phyloP scores from a whole-genome alignment of 306 rosid genomes.

The Cucurbita argyrosperma region DNA sequence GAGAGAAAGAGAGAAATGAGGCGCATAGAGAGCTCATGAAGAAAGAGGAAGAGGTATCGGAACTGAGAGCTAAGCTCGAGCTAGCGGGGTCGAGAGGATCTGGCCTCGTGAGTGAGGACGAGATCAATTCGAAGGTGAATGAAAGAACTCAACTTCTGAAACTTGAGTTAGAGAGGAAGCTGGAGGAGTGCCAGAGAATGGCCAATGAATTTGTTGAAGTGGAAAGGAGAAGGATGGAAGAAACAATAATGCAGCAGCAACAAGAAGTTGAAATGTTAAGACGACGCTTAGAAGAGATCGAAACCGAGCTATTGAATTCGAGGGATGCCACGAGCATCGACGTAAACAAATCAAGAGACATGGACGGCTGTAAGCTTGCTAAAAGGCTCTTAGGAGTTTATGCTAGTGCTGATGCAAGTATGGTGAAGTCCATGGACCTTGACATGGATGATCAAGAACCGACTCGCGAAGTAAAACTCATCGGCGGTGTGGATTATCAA shows the following conservation, averaged over 20 bases:
- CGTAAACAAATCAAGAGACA: constrained; percentile 29
- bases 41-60: constrained; percentile 75
- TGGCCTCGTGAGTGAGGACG: constrained; percentile 45
- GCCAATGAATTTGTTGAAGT: constrained; percentile 73
- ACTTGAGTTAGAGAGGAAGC: constrained; percentile 68
- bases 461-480: constrained; percentile 29
- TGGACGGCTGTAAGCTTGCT: constrained; percentile 51
- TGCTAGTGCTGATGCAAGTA: constrained; percentile 57
- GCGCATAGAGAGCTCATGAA: constrained; percentile 64
- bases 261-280: constrained; percentile 80
- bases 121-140: constrained; percentile 62
- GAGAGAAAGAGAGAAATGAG: constrained; percentile 70
- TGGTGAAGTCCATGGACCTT: constrained; percentile 94
- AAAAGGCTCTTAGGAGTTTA: constrained; percentile 53
- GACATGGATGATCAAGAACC: constrained; percentile 96
- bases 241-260: constrained; percentile 70
- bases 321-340: constrained; percentile 15
- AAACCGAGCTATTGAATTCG: constrained; percentile 39
- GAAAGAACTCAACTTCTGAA: constrained; percentile 49
- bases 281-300: constrained; percentile 76
- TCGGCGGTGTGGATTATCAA: constrained; percentile 26
- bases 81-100: constrained; percentile 27
- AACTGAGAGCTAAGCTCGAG: constrained; percentile 52
- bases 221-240: constrained; percentile 95
- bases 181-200: constrained; percentile 85